phyloP scores from a whole-genome alignment of 208 protist species.

The Phytomonas sp. region DNA sequence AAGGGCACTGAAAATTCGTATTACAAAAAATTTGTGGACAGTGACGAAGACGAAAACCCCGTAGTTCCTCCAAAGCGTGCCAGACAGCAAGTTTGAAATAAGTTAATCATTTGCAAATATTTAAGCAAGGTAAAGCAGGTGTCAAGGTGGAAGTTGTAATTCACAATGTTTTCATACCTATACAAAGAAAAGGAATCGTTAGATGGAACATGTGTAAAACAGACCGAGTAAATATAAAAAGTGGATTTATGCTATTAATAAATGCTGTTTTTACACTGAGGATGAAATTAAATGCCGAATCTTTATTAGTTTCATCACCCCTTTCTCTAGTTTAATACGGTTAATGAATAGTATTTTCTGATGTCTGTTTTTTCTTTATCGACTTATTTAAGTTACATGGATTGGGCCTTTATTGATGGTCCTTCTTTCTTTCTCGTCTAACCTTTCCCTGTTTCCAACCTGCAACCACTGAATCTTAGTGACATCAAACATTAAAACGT shows the following conservation, averaged over 20 bases:
- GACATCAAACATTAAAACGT: not conserved
- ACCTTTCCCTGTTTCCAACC: slow-evolving; percentile 3
- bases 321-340: slow-evolving; percentile 10
- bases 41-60: slow-evolving; percentile 33
- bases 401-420: slow-evolving; percentile 6
- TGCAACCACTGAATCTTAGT: slow-evolving; percentile 2
- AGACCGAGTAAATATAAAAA: not conserved
- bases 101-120: slow-evolving; percentile 7
- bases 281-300: not conserved
- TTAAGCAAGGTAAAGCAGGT: slow-evolving; percentile 1
- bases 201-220: not conserved
- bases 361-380: not conserved
- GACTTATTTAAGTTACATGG: not conserved
- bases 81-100: slow-evolving; percentile 10
- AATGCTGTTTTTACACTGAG: not conserved
- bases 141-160: slow-evolving; percentile 9
- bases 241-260: not conserved
- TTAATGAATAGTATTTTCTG: slow-evolving; percentile 1
- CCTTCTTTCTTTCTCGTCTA: not conserved
- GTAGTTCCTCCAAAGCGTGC: slow-evolving; percentile 26
- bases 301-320: not conserved
- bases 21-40: slow-evolving; percentile 51
- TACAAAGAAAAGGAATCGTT: not conserved
- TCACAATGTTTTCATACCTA: not conserved
- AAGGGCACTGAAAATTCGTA: slow-evolving; percentile 28